Evolutionary conservation across 805 yeast genomes (phyloP).

Genomic region (Metschnikowia kofuensis): DNA sequence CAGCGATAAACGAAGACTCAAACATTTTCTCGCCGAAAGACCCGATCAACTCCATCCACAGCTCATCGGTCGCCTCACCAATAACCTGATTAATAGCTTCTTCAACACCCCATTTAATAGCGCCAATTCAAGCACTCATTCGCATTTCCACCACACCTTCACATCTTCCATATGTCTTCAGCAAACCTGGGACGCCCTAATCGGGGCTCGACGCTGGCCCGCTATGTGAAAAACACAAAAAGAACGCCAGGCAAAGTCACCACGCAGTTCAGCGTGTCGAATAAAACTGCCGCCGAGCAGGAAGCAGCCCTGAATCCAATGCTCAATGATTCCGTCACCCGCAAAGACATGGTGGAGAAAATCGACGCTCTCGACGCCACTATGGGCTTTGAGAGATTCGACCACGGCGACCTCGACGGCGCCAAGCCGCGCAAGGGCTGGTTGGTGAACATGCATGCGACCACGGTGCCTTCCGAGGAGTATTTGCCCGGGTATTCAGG

Average conservation of each 20-base stretch:
- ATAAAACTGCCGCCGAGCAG: slow-evolving; percentile 14
- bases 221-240: slow-evolving; percentile 45
- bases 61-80: too few species aligned
- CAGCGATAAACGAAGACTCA: too few species aligned
- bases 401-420: slow-evolving; percentile 60
- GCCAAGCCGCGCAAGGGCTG: slow-evolving; percentile 66
- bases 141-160: neutral
- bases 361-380: slow-evolving; percentile 68
- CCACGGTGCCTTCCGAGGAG: slow-evolving; percentile 60
- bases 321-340: slow-evolving; percentile 38
- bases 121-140: too few species aligned
- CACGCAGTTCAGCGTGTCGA: slow-evolving; percentile 12
- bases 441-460: slow-evolving; percentile 92
- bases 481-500: slow-evolving; percentile 72
- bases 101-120: too few species aligned
- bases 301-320: slow-evolving; percentile 29
- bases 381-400: slow-evolving; percentile 87
- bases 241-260: slow-evolving; percentile 17
- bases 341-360: slow-evolving; percentile 52
- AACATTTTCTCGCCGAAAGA: too few species aligned
- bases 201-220: slow-evolving; percentile 51
- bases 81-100: too few species aligned
- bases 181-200: slow-evolving; percentile 1
- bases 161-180: slow-evolving; percentile 3
- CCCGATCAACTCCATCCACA: too few species aligned